These are phyloP conservation scores for Cladophialophora carrionii DNA, from an alignment of 2,329 filamentous ascomycete species.

Conservation along the genomic window DNA sequence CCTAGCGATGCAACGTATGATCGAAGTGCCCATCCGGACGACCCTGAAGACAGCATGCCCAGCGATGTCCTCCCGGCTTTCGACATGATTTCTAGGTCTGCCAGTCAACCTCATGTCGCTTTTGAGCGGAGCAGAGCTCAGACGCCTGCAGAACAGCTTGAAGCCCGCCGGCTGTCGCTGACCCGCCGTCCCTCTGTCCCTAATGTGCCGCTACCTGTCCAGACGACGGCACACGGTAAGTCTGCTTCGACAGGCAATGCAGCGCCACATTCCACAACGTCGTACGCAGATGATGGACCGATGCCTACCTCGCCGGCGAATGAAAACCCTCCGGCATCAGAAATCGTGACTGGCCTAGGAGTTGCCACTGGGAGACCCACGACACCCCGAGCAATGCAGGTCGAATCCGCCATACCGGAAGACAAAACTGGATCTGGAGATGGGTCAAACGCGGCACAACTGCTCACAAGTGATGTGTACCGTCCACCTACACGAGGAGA, in stretches of 20 bases:
- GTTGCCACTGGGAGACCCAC: slow-evolving; percentile 64
- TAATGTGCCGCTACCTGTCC: slow-evolving; percentile 73
- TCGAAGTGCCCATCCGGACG: slow-evolving; percentile 27
- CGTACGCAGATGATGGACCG: slow-evolving; percentile 51
- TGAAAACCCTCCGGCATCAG: slow-evolving; percentile 60
- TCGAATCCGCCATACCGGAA: slow-evolving; percentile 54
- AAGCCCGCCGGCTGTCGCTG: slow-evolving; percentile 82
- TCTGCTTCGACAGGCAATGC: slow-evolving; percentile 42
- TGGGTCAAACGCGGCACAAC: slow-evolving; percentile 56
- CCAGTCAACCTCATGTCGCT: slow-evolving; percentile 46
- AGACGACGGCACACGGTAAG: slow-evolving; percentile 48
- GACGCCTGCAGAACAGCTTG: slow-evolving; percentile 78
- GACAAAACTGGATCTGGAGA: slow-evolving; percentile 57
- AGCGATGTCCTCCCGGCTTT: background rate
- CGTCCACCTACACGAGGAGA: slow-evolving; percentile 41
- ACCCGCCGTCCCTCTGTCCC: slow-evolving; percentile 79
- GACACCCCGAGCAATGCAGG: slow-evolving; percentile 87
- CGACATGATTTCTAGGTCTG: slow-evolving; percentile 17
- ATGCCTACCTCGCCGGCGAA: slow-evolving; percentile 43
- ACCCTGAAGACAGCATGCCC: slow-evolving; percentile 21
- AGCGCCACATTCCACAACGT: slow-evolving; percentile 42
- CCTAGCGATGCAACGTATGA: slow-evolving; percentile 28
- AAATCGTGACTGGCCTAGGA: slow-evolving; percentile 13
- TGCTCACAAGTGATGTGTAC: slow-evolving; percentile 45
- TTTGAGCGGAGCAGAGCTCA: slow-evolving; percentile 72